Evolutionary conservation across 345 rosid genomes (phyloP).

Genomic region (Anastatica hierochuntica): DNA sequence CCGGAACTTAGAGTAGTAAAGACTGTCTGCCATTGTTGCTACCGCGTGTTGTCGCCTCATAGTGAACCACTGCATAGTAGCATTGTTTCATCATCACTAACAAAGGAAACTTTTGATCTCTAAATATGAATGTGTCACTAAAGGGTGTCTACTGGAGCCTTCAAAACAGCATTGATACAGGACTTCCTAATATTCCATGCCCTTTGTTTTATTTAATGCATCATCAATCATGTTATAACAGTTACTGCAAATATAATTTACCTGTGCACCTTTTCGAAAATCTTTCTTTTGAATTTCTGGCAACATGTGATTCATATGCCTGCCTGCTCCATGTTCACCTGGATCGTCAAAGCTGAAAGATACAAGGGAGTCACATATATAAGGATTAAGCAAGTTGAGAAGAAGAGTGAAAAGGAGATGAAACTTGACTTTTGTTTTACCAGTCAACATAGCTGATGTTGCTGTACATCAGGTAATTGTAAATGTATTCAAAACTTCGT

Average conservation of each 20-base stretch:
- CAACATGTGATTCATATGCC: conserved; percentile 71
- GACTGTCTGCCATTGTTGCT: conserved; percentile 77
- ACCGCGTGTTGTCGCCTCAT: conserved; percentile 93
- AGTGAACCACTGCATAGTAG: conserved; percentile 83
- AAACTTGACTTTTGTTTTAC: conserved; percentile 36
- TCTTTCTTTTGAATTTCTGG: conserved; percentile 31
- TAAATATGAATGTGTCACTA: too few relatives aligned
- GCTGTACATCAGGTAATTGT: conserved; percentile 74
- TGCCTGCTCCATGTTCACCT: conserved; percentile 93
- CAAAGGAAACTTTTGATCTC: background rate
- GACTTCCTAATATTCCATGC: too few relatives aligned
- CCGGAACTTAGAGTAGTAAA: conserved; percentile 85
- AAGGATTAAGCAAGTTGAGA: background rate
- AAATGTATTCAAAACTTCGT: conserved; percentile 73
- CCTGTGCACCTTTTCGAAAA: conserved; percentile 99
- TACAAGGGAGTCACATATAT: background rate
- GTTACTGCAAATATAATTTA: too few relatives aligned
- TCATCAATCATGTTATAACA: too few relatives aligned
- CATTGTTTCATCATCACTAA: background rate
- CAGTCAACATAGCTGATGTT: conserved; percentile 27
- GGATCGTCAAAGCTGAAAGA: conserved; percentile 80
- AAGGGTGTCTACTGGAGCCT: too few relatives aligned
- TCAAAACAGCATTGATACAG: too few relatives aligned
- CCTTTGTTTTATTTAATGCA: too few relatives aligned
- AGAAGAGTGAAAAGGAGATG: background rate